Conservation (phyloP, 2,329 filamentous ascomycete species). For the Lojkania enalia region DNA sequence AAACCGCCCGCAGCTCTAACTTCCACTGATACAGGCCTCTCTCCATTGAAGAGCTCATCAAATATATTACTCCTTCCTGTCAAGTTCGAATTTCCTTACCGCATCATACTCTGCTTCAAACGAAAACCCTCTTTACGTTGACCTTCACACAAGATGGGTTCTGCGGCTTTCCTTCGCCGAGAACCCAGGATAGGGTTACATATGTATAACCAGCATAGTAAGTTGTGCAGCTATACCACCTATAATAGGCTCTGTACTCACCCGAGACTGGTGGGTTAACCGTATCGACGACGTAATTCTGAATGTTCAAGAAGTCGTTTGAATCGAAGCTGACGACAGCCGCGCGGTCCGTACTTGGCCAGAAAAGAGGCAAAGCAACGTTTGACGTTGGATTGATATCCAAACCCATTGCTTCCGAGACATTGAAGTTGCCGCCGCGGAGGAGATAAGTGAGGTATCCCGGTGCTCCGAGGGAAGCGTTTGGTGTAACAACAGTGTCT, state of each 20-base stretch:
- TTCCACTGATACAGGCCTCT: too few relatives aligned
- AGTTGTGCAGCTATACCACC: constrained; percentile 53
- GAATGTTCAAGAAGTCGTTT: constrained; percentile 44
- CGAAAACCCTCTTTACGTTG: constrained; percentile 43
- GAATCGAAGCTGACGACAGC: constrained; percentile 47
- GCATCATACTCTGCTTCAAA: too few relatives aligned
- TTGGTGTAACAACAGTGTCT: constrained; percentile 21
- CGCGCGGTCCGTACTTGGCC: constrained; percentile 28
- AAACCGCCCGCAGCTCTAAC: too few relatives aligned
- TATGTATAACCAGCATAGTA: constrained; percentile 49
- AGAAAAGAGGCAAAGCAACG: constrained; percentile 49
- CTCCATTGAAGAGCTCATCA: too few relatives aligned
- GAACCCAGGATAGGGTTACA: constrained; percentile 48
- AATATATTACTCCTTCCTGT: too few relatives aligned
- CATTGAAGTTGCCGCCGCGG: constrained; percentile 37
- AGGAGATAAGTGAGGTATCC: constrained; percentile 50
- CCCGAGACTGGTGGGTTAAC: constrained; percentile 34
- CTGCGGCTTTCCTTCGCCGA: constrained; percentile 47
- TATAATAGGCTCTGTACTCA: constrained; percentile 35
- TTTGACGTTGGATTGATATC: constrained; percentile 45
- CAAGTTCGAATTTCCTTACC: too few relatives aligned
- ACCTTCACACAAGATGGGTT: constrained; percentile 53
- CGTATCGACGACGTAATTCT: constrained; percentile 46
- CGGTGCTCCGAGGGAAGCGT: constrained; percentile 19
- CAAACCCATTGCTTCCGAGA: constrained; percentile 44